Percentiles rank a stretch among this genome's conserved stretches.
phyloP scores from a whole-genome alignment of 2,329 filamentous ascomycete genomes.

The Xylaria sp. region DNA sequence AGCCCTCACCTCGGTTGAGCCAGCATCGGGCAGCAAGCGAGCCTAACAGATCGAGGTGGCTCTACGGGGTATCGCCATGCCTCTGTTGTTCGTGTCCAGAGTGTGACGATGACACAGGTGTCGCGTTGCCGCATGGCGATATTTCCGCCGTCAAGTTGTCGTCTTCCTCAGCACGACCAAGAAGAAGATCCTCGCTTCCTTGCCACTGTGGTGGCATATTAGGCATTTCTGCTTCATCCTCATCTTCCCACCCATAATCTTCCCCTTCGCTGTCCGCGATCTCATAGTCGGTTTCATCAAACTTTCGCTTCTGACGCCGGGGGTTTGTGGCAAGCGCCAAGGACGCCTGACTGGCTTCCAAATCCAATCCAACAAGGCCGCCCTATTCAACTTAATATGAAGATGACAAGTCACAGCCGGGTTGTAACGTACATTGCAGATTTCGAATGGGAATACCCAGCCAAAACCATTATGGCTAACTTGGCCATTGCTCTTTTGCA shows the following conservation, averaged over 20 bases:
- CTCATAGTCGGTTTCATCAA: constrained; percentile 68
- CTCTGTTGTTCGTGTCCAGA: constrained; percentile 13
- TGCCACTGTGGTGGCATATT: constrained; percentile 73
- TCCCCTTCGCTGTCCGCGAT: constrained; percentile 72
- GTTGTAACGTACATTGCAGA: constrained; percentile 55
- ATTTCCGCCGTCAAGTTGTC: constrained; percentile 52
- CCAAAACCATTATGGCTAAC: constrained; percentile 53
- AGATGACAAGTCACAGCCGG: constrained; percentile 27
- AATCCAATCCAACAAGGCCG: constrained; percentile 56
- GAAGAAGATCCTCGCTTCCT: constrained; percentile 71
- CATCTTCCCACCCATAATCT: constrained; percentile 77
- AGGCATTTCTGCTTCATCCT: constrained; percentile 70
- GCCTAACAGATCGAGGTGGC: constrained; percentile 13
- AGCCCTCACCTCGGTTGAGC: constrained; percentile 23
- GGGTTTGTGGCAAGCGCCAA: constrained; percentile 50
- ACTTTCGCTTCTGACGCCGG: constrained; percentile 68
- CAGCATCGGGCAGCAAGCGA: constrained; percentile 24
- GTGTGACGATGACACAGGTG: constrained; percentile 4
- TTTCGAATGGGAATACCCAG: constrained; percentile 60
- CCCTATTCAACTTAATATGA: constrained; percentile 46
- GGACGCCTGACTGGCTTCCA: constrained; percentile 53
- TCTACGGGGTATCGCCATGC: constrained; percentile 15
- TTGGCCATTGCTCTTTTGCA: constrained; percentile 73
- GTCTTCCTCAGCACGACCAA: constrained; percentile 58
- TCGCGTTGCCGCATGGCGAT: constrained; percentile 21